A percentile compares a stretch with the other conserved stretches of the same genome.
phyloP scores from a whole-genome alignment of 345 rosid species.

The Cardamine chenopodiifolia region DNA sequence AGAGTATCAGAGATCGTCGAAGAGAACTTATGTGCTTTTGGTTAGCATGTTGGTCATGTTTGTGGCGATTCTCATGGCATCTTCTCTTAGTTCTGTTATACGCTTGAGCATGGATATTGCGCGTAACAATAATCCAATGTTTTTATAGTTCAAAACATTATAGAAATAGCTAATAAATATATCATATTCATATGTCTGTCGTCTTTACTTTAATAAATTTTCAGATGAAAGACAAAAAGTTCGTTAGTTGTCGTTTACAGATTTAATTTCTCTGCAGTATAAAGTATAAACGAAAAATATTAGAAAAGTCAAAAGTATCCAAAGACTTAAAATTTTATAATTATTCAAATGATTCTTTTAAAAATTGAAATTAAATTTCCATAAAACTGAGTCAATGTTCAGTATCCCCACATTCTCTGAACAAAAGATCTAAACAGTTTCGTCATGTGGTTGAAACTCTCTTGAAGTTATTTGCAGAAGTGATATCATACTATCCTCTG shows the following conservation, averaged over 20 bases:
- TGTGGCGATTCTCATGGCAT: conserved; percentile 76
- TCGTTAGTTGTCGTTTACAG: neutral
- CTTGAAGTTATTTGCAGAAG: neutral
- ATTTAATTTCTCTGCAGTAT: neutral
- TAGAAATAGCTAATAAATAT: no score
- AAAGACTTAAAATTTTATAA: neutral
- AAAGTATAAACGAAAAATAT: neutral
- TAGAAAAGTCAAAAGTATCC: conserved; percentile 9
- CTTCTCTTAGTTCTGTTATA: conserved; percentile 37
- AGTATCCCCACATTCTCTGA: neutral
- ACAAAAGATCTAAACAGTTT: neutral
- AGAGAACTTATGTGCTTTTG: conserved; percentile 63
- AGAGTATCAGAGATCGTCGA: conserved; percentile 74
- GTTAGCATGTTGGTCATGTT: conserved; percentile 76
- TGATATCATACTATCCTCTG: neutral
- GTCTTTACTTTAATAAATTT: neutral
- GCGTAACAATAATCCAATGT: neutral
- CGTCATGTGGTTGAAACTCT: neutral
- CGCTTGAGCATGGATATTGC: neutral
- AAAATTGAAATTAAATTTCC: neutral
- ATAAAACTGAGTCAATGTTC: neutral
- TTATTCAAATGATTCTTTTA: neutral
- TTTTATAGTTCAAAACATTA: neutral
- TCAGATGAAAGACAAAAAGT: neutral
- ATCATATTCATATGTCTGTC: neutral